Conservation (phyloP, 805 yeast genomes). For the Hanseniaspora thailandica region DNA sequence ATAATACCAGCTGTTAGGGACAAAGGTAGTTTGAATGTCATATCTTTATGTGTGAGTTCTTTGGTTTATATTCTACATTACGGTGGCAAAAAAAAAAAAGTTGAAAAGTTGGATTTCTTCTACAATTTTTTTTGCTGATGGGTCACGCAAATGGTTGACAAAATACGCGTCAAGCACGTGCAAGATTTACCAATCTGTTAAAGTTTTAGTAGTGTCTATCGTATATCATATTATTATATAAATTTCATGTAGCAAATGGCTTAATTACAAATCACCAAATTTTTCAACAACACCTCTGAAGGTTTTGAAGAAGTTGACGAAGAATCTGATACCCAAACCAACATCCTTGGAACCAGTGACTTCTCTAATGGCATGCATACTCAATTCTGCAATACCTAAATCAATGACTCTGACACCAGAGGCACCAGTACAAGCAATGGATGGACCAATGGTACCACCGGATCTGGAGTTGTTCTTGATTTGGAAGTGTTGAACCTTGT, state of each 20-base stretch:
- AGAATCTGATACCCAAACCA: constrained; percentile 61
- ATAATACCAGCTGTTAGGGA: neutral
- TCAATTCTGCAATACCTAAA: constrained; percentile 68
- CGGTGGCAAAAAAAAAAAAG: neutral
- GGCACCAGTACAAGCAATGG: constrained; percentile 36
- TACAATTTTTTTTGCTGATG: too few species aligned
- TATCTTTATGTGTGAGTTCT: neutral
- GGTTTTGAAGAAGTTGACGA: constrained; percentile 52
- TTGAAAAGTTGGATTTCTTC: too few species aligned
- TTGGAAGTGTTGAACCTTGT: constrained; percentile 68
- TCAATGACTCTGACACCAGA: constrained; percentile 71
- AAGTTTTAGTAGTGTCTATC: too few species aligned
- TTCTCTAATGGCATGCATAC: constrained; percentile 82
- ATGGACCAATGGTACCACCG: constrained; percentile 84
- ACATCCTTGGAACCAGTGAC: constrained; percentile 67
- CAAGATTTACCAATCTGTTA: too few species aligned
- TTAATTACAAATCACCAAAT: constrained; percentile 38
- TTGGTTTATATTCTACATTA: neutral
- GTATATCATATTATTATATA: neutral
- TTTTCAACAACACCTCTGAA: constrained; percentile 53
- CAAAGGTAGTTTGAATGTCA: constrained; percentile 7
- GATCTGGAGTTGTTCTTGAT: constrained; percentile 74
- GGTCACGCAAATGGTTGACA: neutral
- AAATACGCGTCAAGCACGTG: too few species aligned
- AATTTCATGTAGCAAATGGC: neutral